These are phyloP conservation scores for Primulina huaijiensis DNA, from an alignment of 257 asterid genomes.

Conservation along the genomic window DNA sequence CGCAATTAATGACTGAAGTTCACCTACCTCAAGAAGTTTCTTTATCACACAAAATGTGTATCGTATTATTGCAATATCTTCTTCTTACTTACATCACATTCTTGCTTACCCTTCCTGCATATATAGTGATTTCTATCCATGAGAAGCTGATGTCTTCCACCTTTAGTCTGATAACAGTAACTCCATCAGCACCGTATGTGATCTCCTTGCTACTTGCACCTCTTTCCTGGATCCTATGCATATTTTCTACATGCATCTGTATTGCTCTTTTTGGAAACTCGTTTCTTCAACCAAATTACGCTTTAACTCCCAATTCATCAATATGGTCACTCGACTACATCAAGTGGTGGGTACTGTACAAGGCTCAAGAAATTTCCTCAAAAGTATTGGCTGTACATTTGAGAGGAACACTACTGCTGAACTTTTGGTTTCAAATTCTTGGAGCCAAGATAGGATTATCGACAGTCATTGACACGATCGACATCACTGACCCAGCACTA, in stretches of 20 bases:
- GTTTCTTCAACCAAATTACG: slow-evolving; percentile 70
- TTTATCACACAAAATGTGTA: slow-evolving; percentile 35
- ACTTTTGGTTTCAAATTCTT: slow-evolving; percentile 63
- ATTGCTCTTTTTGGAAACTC: slow-evolving; percentile 63
- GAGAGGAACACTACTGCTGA: slow-evolving; percentile 66
- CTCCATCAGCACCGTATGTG: slow-evolving; percentile 40
- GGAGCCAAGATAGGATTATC: slow-evolving; percentile 72
- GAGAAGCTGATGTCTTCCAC: slow-evolving; percentile 33
- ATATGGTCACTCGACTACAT: slow-evolving; percentile 58
- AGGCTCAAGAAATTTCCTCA: slow-evolving; percentile 68
- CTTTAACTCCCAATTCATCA: slow-evolving; percentile 46
- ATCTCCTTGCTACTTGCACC: slow-evolving; percentile 53
- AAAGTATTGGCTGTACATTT: slow-evolving; percentile 64
- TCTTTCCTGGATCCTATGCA: slow-evolving; percentile 64
- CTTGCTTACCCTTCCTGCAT: slow-evolving; percentile 63
- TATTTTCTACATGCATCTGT: slow-evolving; percentile 51
- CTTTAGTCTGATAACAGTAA: slow-evolving; percentile 22
- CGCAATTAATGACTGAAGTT: slow-evolving; percentile 41
- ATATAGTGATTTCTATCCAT: slow-evolving; percentile 41
- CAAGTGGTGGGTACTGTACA: slow-evolving; percentile 80
- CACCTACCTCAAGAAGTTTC: slow-evolving; percentile 41
- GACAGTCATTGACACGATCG: slow-evolving; percentile 59
- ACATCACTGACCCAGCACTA: slow-evolving; percentile 67
- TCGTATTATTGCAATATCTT: slow-evolving; percentile 47
- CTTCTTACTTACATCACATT: slow-evolving; percentile 48